Percentiles rank a stretch among this genome's conserved stretches.
Conservation (phyloP, 2,329 filamentous ascomycete species). For the Davidsoniella australis region DNA sequence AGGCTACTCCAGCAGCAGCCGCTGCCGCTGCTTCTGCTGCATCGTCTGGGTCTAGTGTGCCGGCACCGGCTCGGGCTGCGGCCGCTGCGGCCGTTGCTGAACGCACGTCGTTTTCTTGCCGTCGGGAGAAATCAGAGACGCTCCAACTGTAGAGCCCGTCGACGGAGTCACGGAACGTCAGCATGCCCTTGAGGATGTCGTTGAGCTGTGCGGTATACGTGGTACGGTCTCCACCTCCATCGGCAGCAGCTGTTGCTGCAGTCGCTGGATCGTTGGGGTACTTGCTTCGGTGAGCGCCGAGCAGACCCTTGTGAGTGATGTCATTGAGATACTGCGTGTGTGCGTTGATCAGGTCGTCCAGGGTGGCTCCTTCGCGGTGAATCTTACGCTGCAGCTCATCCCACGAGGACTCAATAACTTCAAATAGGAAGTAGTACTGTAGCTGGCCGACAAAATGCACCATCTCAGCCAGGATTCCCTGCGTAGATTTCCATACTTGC, state of each 20-base stretch:
- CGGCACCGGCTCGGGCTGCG: slow-evolving; percentile 11
- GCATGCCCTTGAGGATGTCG: slow-evolving; percentile 85
- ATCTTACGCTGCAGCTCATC: slow-evolving; percentile 72
- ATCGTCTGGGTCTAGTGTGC: slow-evolving; percentile 15
- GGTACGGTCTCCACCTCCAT: slow-evolving; percentile 47
- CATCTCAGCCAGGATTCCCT: slow-evolving; percentile 89
- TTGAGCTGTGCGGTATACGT: slow-evolving; percentile 82
- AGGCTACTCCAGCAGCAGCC: slow-evolving; percentile 34
- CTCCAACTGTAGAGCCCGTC: slow-evolving; percentile 91
- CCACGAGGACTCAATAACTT: slow-evolving; percentile 96
- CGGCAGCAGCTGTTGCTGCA: slow-evolving; percentile 21
- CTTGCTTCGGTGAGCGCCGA: slow-evolving; percentile 48
- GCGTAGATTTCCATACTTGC: slow-evolving; percentile 75
- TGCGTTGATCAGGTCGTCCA: slow-evolving; percentile 87
- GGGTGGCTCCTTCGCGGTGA: slow-evolving; percentile 67
- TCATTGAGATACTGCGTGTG: slow-evolving; percentile 81
- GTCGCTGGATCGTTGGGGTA: slow-evolving; percentile 23
- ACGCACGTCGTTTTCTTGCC: slow-evolving; percentile 73
- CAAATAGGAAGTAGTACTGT: slow-evolving; percentile 96
- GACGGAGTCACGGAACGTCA: slow-evolving; percentile 80
- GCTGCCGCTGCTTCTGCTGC: slow-evolving; percentile 13
- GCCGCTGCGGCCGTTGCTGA: slow-evolving; percentile 23
- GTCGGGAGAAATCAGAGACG: slow-evolving; percentile 79
- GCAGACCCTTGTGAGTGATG: slow-evolving; percentile 88
- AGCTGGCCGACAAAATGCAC: slow-evolving; percentile 94